Percentiles rank a stretch among this genome's conserved stretches.
These are phyloP conservation scores for Candida hispaniensis DNA, from an alignment of 805 yeast species.

Conservation along the genomic window DNA sequence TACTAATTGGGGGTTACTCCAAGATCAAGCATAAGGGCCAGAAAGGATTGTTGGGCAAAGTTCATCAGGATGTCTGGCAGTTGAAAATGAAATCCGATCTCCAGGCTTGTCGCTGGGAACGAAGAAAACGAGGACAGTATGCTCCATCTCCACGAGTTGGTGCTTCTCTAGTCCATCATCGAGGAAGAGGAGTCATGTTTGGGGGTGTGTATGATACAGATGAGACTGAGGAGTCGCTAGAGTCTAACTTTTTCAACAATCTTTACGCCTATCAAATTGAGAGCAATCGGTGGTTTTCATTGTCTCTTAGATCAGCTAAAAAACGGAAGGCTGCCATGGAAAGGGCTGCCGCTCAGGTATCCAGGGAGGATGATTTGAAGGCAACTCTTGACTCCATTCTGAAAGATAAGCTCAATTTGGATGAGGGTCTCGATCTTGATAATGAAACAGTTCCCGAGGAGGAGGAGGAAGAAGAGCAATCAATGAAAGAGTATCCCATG, in stretches of 20 bases:
- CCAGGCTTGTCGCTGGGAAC: slow-evolving; percentile 70
- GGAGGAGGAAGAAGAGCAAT: slow-evolving; percentile 30
- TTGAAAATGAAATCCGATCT: slow-evolving; percentile 80
- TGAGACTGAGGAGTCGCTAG: slow-evolving; percentile 87
- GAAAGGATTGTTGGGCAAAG: slow-evolving; percentile 85
- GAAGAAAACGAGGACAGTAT: slow-evolving; percentile 79
- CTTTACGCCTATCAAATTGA: slow-evolving; percentile 75
- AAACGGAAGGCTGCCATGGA: slow-evolving; percentile 43
- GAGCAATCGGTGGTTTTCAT: slow-evolving; percentile 76
- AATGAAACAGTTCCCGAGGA: slow-evolving; percentile 34
- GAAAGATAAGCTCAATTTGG: slow-evolving; percentile 26
- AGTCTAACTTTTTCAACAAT: slow-evolving; percentile 73
- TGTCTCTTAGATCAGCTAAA: slow-evolving; percentile 44
- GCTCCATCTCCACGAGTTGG: slow-evolving; percentile 95
- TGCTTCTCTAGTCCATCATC: slow-evolving; percentile 76
- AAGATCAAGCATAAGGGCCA: slow-evolving; percentile 75
- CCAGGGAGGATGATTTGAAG: slow-evolving; percentile 70
- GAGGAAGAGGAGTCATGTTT: slow-evolving; percentile 83
- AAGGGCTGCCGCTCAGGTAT: slow-evolving; percentile 27
- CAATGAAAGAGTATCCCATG: slow-evolving; percentile 42
- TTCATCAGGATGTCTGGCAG: slow-evolving; percentile 75
- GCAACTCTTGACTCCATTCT: slow-evolving; percentile 50
- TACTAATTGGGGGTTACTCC: slow-evolving; percentile 87
- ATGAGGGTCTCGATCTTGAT: slow-evolving; percentile 24
- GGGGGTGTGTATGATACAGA: slow-evolving; percentile 95